Percentiles rank a stretch among this genome's conserved stretches.
These are phyloP conservation scores for Xylaria multiplex DNA, from an alignment of 2,329 filamentous ascomycete species.

Conservation along the genomic window DNA sequence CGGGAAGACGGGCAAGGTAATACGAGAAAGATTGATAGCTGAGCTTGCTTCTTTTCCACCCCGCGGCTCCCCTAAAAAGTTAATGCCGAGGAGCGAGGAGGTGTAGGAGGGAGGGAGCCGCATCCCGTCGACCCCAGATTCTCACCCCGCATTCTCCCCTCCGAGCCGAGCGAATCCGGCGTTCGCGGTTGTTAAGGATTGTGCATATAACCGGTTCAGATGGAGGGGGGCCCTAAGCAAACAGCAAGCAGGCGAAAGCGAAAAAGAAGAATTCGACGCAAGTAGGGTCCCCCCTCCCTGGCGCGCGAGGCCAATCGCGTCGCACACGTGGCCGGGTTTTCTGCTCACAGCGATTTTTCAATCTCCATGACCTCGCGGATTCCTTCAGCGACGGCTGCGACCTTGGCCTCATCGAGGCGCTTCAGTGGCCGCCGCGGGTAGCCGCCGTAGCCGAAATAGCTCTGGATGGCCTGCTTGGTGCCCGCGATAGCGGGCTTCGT, in stretches of 20 bases:
- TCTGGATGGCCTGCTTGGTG: conserved; percentile 85
- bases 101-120: conserved; percentile 38
- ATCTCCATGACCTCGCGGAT: conserved; percentile 73
- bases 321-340: conserved; percentile 45
- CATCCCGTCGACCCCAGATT: conserved; percentile 43
- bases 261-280: not conserved
- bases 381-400: conserved; percentile 63
- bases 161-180: conserved; percentile 44
- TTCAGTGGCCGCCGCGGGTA: conserved; percentile 78
- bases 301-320: conserved; percentile 17
- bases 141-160: conserved; percentile 39
- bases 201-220: conserved; percentile 40
- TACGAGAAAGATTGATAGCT: not conserved
- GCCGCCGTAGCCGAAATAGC: conserved; percentile 83
- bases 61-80: not conserved
- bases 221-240: not conserved
- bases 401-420: conserved; percentile 67
- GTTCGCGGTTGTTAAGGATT: conserved; percentile 29
- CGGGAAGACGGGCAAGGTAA: not conserved
- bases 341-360: conserved; percentile 61
- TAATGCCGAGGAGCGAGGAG: conserved; percentile 9
- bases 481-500: conserved; percentile 85
- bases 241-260: not conserved
- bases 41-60: not conserved
- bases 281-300: conserved; percentile 1